Evolutionary conservation across 768 basidiomycete species (phyloP).

Genomic region (Phylloporus sp.): DNA sequence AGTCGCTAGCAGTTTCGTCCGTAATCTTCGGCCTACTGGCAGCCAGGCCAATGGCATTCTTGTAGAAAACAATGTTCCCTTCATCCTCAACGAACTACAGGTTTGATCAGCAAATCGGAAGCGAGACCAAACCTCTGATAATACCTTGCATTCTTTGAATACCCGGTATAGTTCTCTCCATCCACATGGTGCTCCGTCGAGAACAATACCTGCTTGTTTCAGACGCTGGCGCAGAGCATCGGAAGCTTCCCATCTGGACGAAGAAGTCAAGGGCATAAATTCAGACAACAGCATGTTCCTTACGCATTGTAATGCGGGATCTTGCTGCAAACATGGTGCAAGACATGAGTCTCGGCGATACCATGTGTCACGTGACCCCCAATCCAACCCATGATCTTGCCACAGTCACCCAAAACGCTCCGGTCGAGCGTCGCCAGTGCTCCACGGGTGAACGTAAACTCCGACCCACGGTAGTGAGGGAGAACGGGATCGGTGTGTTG

Average conservation of each 20-base stretch:
- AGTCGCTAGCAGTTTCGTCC: conserved; percentile 59
- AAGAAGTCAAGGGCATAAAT: not conserved
- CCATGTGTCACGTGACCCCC: conserved; percentile 84
- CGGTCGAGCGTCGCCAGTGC: conserved; percentile 91
- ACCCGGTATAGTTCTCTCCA: conserved; percentile 80
- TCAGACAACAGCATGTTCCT: conserved; percentile 17
- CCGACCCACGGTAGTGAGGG: conserved; percentile 85
- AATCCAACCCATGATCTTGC: conserved; percentile 77
- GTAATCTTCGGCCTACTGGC: conserved; percentile 58
- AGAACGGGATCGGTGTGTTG: conserved; percentile 96
- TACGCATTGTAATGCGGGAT: conserved; percentile 93
- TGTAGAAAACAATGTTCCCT: conserved; percentile 87
- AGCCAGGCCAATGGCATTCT: conserved; percentile 79
- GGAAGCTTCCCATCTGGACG: conserved; percentile 79
- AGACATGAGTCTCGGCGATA: conserved; percentile 90
- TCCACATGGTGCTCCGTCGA: conserved; percentile 70
- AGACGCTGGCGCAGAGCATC: conserved; percentile 75
- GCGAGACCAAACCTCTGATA: not conserved
- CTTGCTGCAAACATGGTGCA: conserved; percentile 90
- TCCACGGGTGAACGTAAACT: conserved; percentile 92
- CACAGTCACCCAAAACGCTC: conserved; percentile 70
- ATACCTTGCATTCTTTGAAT: conserved; percentile 70
- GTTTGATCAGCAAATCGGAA: not conserved
- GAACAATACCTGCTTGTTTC: conserved; percentile 50
- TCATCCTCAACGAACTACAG: conserved; percentile 87